These are phyloP conservation scores for Clavulina sp. DNA, from an alignment of 768 basidiomycete genomes.

Conservation along the genomic window DNA sequence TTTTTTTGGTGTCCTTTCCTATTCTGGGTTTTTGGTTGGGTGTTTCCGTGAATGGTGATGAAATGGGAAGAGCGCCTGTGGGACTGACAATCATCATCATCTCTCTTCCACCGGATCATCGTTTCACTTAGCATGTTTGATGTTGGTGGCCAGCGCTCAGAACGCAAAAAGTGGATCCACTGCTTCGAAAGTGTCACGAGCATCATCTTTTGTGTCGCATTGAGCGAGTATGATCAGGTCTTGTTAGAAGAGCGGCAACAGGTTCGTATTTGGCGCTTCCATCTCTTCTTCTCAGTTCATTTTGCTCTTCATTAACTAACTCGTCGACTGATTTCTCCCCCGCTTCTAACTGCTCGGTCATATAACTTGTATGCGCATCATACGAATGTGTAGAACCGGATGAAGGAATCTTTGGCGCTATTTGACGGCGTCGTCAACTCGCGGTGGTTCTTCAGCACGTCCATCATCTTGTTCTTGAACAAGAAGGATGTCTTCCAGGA, in stretches of 20 bases:
- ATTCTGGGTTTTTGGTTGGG: background rate
- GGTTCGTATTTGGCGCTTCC: conserved; percentile 7
- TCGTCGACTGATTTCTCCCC: background rate
- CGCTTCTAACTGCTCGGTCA: background rate
- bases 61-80: background rate
- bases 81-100: background rate
- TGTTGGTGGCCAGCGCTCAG: conserved; percentile 62
- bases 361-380: too few relatives aligned
- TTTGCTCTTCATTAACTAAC: background rate
- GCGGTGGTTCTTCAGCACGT: conserved; percentile 29
- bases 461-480: conserved; percentile 24
- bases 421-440: conserved; percentile 71
- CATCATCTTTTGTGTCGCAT: conserved; percentile 42
- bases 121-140: conserved; percentile 39
- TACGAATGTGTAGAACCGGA: conserved; percentile 44
- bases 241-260: conserved; percentile 41
- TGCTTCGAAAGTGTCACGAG: conserved; percentile 53
- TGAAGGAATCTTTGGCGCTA: conserved; percentile 54
- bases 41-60: background rate
- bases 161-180: conserved; percentile 71
- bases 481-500: conserved; percentile 30
- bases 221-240: conserved; percentile 38
- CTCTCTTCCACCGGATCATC: background rate
- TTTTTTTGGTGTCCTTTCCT: background rate
- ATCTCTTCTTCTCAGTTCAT: background rate